phyloP scores from a whole-genome alignment of 345 rosid species.

The Nasturtium officinale region DNA sequence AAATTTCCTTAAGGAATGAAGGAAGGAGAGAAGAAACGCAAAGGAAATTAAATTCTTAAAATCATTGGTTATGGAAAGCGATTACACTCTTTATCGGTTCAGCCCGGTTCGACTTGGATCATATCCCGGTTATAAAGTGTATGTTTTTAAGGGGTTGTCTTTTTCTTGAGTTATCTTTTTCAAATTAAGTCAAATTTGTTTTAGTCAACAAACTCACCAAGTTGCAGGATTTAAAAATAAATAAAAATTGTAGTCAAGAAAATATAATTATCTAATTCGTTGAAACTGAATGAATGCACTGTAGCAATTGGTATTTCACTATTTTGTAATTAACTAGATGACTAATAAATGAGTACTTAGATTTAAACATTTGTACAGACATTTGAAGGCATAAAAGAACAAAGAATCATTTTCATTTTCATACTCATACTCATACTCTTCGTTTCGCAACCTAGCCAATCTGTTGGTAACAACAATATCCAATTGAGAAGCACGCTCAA shows the following conservation, averaged over 20 bases:
- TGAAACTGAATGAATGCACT: neutral
- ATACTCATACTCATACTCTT: neutral
- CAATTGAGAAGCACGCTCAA: neutral
- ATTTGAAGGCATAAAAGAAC: neutral
- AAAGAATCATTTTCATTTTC: too few species aligned
- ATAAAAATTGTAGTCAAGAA: neutral
- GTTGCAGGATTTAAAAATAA: neutral
- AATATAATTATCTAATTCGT: neutral
- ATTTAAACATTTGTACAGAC: neutral
- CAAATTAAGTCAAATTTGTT: neutral
- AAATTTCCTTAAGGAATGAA: constrained; percentile 2
- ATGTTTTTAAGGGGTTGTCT: too few species aligned
- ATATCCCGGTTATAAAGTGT: neutral
- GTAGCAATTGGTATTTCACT: too few species aligned
- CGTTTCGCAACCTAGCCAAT: neutral
- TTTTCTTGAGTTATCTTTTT: neutral
- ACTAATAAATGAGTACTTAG: neutral
- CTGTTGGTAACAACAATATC: neutral
- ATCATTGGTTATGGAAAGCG: neutral
- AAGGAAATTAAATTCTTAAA: neutral
- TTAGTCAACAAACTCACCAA: neutral
- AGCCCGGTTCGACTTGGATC: neutral
- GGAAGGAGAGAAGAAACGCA: constrained; percentile 1
- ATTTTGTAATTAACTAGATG: neutral
- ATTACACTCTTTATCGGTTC: constrained; percentile 23